phyloP scores from a whole-genome alignment of 371 early-diverging fungal species.

The Fennellomyces sp. region DNA sequence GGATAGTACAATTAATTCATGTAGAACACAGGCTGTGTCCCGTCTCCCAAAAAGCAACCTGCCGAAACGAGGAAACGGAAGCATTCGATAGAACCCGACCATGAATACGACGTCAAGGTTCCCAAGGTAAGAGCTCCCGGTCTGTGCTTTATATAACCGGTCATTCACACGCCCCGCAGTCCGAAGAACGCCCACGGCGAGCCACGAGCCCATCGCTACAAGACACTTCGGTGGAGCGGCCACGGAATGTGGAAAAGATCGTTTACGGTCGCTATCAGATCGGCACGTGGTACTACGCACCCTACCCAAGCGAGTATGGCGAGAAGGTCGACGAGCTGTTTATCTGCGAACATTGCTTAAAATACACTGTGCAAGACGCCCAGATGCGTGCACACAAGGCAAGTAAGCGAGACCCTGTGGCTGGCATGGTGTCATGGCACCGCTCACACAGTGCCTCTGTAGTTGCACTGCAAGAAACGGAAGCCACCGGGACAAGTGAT shows the following conservation, averaged over 20 bases:
- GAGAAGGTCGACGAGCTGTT: slow-evolving; percentile 69
- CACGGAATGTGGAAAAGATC: slow-evolving; percentile 56
- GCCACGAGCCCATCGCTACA: slow-evolving; percentile 4
- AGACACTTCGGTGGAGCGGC: slow-evolving; percentile 14
- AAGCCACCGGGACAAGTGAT: slow-evolving; percentile 91
- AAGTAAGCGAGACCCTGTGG: neutral
- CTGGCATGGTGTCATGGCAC: neutral
- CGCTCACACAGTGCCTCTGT: slow-evolving; percentile 5
- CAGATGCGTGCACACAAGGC: slow-evolving; percentile 58
- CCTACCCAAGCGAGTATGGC: slow-evolving; percentile 88
- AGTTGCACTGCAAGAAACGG: slow-evolving; percentile 58
- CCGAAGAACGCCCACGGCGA: too few relatives aligned
- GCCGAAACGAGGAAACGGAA: too few relatives aligned
- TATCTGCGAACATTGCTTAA: slow-evolving; percentile 90
- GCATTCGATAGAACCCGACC: too few relatives aligned
- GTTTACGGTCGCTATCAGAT: slow-evolving; percentile 72
- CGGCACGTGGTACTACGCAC: slow-evolving; percentile 93
- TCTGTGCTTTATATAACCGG: too few relatives aligned
- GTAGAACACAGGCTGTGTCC: too few relatives aligned
- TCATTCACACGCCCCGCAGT: too few relatives aligned
- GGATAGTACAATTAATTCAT: too few relatives aligned
- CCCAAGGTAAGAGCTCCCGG: too few relatives aligned
- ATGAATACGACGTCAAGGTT: too few relatives aligned
- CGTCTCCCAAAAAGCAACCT: too few relatives aligned
- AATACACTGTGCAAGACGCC: slow-evolving; percentile 62